Evolutionary conservation across 2,329 filamentous ascomycete genomes (phyloP).

Genomic region (Magnaporthales sp.): DNA sequence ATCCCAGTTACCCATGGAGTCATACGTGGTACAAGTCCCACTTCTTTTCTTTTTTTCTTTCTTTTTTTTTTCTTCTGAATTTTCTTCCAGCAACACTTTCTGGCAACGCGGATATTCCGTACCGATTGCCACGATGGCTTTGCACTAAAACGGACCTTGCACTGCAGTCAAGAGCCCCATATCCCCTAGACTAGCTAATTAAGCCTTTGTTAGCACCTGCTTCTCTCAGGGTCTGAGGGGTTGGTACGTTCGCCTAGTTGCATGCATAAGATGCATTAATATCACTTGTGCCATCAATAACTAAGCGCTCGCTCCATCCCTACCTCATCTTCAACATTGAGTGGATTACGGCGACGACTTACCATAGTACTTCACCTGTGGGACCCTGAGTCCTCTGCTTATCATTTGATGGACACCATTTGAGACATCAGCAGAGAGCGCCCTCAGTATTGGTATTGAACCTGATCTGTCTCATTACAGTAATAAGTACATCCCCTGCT

Average conservation of each 20-base stretch:
- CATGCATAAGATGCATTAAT: neutral
- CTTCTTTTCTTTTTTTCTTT: neutral
- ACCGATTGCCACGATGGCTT: neutral
- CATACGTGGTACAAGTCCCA: neutral
- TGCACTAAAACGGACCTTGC: neutral
- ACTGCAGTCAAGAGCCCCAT: neutral
- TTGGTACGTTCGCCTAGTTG: neutral
- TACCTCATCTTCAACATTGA: neutral
- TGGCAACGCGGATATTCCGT: neutral
- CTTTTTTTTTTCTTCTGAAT: neutral
- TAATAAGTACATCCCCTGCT: neutral
- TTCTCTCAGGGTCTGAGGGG: neutral
- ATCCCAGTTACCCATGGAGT: neutral
- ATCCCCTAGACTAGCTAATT: neutral
- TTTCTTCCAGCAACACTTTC: neutral
- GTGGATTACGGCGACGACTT: neutral
- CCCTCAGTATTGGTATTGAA: neutral
- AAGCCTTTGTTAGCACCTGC: neutral
- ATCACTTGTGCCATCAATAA: neutral
- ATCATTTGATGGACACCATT: neutral
- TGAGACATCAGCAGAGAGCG: neutral
- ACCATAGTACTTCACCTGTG: neutral
- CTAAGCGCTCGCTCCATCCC: neutral
- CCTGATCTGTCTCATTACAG: neutral
- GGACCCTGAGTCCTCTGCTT: neutral